These are phyloP conservation scores for Fusarium austroafricanum DNA, from an alignment of 2,329 filamentous ascomycete species.

Conservation along the genomic window DNA sequence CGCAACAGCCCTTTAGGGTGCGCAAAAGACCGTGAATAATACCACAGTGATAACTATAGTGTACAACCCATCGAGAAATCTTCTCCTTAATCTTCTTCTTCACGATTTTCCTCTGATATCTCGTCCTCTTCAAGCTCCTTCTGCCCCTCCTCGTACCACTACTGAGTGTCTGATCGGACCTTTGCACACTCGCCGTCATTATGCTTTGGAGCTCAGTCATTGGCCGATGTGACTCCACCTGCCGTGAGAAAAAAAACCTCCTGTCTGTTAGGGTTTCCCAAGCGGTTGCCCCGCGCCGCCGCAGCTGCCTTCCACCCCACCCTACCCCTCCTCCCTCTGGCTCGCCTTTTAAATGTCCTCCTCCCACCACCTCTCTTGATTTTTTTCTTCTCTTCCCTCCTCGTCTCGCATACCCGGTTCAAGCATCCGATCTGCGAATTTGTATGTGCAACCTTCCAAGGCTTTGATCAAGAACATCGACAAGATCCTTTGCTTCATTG, in stretches of 20 bases:
- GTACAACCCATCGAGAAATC: neutral
- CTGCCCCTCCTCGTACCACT: conserved; percentile 40
- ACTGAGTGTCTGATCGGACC: conserved; percentile 17
- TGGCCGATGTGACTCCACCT: conserved; percentile 16
- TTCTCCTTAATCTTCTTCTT: neutral
- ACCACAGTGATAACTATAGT: neutral
- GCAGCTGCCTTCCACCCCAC: conserved; percentile 44
- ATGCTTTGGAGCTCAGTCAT: conserved; percentile 30
- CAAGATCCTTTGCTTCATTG: conserved; percentile 22
- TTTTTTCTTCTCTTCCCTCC: conserved; percentile 54
- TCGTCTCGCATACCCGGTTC: conserved; percentile 60
- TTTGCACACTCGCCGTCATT: conserved; percentile 26
- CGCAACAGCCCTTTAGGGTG: neutral
- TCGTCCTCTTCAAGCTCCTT: conserved; percentile 15
- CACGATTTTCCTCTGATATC: conserved; percentile 13
- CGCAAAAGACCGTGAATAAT: neutral
- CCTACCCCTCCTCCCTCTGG: conserved; percentile 47
- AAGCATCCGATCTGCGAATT: conserved; percentile 59
- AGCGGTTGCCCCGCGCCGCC: conserved; percentile 52
- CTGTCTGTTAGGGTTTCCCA: conserved; percentile 52
- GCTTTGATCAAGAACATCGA: conserved; percentile 23
- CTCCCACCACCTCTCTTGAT: conserved; percentile 52
- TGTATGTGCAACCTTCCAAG: conserved; percentile 46
- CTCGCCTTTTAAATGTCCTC: conserved; percentile 55
- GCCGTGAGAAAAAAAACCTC: conserved; percentile 45